A percentile compares a stretch with the other conserved stretches of the same genome.
phyloP scores from a whole-genome alignment of 148 eudicot genomes.

The Rhododendron vialii region DNA sequence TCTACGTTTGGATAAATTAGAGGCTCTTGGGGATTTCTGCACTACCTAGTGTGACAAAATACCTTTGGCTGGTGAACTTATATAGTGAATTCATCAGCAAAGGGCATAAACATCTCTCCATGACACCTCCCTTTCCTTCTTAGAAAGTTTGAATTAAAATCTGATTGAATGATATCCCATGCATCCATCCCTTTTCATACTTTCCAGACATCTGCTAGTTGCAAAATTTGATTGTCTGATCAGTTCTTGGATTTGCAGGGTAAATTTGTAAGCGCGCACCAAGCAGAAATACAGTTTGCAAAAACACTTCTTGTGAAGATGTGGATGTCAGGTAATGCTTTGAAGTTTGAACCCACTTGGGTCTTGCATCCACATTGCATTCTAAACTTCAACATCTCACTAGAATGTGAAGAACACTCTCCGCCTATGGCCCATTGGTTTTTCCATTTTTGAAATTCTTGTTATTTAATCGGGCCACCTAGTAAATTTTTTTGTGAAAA shows the following conservation, averaged over 20 bases:
- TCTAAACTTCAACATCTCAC: not conserved
- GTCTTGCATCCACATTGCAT: not conserved
- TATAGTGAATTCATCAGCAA: not conserved
- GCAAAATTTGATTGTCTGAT: not conserved
- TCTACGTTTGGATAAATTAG: not conserved
- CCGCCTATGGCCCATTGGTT: not conserved
- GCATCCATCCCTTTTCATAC: not conserved
- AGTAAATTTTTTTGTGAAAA: not conserved
- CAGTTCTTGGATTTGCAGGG: slow-evolving; percentile 43
- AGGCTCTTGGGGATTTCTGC: not conserved
- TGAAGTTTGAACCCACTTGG: slow-evolving; percentile 4
- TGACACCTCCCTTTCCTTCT: not conserved
- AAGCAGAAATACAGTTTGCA: slow-evolving; percentile 59
- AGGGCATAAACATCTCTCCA: not conserved
- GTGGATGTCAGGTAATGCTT: slow-evolving; percentile 47
- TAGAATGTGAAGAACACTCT: not conserved
- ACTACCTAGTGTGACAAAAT: not conserved
- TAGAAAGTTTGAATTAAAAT: not conserved
- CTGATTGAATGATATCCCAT: not conserved
- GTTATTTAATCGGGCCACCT: not conserved
- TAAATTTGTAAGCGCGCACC: slow-evolving; percentile 58
- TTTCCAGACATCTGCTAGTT: not conserved
- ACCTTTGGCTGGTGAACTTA: not conserved
- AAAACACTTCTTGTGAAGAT: slow-evolving; percentile 43
- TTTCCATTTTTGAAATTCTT: not conserved